phyloP scores from a whole-genome alignment of 2,329 filamentous ascomycete genomes.

The Fusarium acutatum region DNA sequence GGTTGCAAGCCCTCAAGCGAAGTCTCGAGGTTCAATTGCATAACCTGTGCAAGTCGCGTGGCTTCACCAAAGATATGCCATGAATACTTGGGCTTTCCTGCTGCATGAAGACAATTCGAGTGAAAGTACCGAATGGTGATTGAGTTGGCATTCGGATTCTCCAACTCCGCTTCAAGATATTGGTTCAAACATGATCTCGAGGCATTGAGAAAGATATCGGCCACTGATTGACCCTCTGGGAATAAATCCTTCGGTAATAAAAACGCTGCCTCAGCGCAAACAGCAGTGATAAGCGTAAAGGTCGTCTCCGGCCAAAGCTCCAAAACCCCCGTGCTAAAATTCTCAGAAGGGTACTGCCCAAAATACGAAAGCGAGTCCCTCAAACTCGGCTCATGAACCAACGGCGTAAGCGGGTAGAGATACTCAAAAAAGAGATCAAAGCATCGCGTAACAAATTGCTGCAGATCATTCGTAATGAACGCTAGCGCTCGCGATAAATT shows the following conservation, averaged over 20 bases:
- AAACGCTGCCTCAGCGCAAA: slow-evolving; percentile 53
- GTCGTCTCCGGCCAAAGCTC: slow-evolving; percentile 49
- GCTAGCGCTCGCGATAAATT: slow-evolving; percentile 37
- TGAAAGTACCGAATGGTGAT: slow-evolving; percentile 56
- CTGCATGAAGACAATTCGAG: slow-evolving; percentile 55
- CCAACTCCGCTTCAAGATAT: slow-evolving; percentile 53
- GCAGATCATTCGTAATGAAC: slow-evolving; percentile 36
- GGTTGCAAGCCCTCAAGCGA: slow-evolving; percentile 47
- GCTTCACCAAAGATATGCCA: slow-evolving; percentile 58
- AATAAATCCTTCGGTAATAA: slow-evolving; percentile 52
- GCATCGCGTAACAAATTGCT: slow-evolving; percentile 45
- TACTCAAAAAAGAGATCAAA: slow-evolving; percentile 54
- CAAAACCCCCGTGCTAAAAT: slow-evolving; percentile 15
- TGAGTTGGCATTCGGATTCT: slow-evolving; percentile 53
- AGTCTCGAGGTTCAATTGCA: slow-evolving; percentile 53
- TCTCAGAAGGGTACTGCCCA: slow-evolving; percentile 18
- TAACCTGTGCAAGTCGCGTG: slow-evolving; percentile 52
- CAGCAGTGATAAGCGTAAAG: slow-evolving; percentile 54
- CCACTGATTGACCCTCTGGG: slow-evolving; percentile 48
- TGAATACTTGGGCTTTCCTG: slow-evolving; percentile 53
- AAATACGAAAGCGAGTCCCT: slow-evolving; percentile 49
- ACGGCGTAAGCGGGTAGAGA: slow-evolving; percentile 53
- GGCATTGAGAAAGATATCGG: slow-evolving; percentile 50
- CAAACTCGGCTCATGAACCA: slow-evolving; percentile 53
- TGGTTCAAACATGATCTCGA: slow-evolving; percentile 50